Evolutionary conservation across 192 early-diverging fungal genomes (phyloP), one percentile per base, ranked within the genome.

Genomic region (Podila horticola): DNA sequence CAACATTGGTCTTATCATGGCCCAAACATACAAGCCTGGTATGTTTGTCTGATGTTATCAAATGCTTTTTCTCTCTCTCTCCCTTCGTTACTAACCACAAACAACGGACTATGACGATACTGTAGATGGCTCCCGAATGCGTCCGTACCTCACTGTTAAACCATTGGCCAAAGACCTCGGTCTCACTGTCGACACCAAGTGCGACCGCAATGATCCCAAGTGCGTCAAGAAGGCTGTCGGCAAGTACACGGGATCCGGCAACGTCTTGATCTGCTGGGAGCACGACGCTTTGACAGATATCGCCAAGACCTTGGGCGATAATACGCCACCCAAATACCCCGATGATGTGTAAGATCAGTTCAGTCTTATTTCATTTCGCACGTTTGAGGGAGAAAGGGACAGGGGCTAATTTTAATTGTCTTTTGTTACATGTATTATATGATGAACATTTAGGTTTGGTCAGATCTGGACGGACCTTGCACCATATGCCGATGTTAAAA

Each of bases 211-310:
- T 60, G 59, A 60, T 60, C 24, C 59, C 59, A 30, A 33, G 11
- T 60, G 59, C 15, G 59, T 60, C 28, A 17, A 60, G 59, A 33
- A 60, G 59, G 59, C 28, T 19, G 13, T 60, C 30, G 26, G 28
- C 22, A 60, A 60, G 9, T 60, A 33, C 59, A 60, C 24, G 8
- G 59, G 59, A 34, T 60, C 59, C 17, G 29, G 59, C 15, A 60
- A 60, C 59, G 19, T 60, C 28, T 30, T 60, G 59, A 60, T 60
- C 59, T 20, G 59, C 59, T 60, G 59, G 59, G 28, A 60, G 28
- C 59, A 60, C 11, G 59, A 33, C 13, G 59, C 59, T 60, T 30
- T 60, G 59, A 60, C 59, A 10, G 28, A 60, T 5, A 60, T 60
- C 28, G 59, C 28, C n/a, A 17, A 60, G 59, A 2, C 30, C 28